Evolutionary conservation across 1,139 yeast genomes (phyloP), one percentile per base, ranked within the genome.

Genomic region (Geotrichum bryndzae): DNA sequence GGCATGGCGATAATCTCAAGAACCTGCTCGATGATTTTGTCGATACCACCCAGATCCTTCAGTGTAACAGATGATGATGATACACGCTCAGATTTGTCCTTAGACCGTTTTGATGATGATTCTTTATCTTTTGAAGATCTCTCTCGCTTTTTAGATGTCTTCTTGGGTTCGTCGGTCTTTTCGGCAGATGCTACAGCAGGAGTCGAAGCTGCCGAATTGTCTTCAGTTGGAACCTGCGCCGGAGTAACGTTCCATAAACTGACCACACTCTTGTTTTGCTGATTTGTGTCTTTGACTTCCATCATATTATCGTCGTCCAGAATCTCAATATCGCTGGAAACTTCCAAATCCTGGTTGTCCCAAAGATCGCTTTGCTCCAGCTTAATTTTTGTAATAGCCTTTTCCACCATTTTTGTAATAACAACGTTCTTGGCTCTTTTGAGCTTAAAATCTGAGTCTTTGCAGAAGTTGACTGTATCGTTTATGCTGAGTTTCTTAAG

Each of bases 1-100:
- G 99, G 99, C 77, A 94, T 81, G 1, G 96, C 97, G 1, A 95
- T 87, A 54, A 91, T 79, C 73, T 94, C 98, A 85, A 90, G 84
- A 18, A 94, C 80, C 72, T 92, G 96, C 2, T 90, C 83, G 35
- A 94, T 84, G 25, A 92, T 86, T 61, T 82, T 84, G 65, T 88
- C 96, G 74, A 95, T 84, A 1, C 99, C 99, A 51, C 99, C 99
- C 25, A 94, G 77, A 53, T 90, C 84, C 5, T 89, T 80, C 38
- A 94, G 77, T 6, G 85, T 82, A 29, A 78, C 68, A 0, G 84
- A 74, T 11, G 71, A 64, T 22, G 68, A 60, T 1, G 75, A 70
- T 41, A 68, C 66, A 46, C 69, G 63, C 38, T 69, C 72, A 11
- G 53, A 23, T 56, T 58, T 57, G 33, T 60, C 64, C 62, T 52